Evolutionary conservation across 2,329 filamentous ascomycete species (phyloP).

Genomic region (Beauveria medogensis): DNA sequence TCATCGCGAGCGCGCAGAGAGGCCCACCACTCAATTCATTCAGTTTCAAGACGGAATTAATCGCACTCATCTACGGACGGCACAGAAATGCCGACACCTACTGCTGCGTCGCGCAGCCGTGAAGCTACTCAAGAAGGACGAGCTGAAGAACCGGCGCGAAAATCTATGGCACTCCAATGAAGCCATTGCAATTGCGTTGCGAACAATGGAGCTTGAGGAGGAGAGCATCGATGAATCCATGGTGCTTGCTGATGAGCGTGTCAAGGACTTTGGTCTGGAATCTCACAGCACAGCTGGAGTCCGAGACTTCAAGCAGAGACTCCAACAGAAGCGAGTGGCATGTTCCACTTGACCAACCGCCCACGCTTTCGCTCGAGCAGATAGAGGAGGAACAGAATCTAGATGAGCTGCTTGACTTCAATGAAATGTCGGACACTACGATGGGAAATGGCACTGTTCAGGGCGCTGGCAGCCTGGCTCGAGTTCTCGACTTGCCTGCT

Average conservation of each 20-base stretch:
- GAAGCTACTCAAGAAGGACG: slow-evolving; percentile 24
- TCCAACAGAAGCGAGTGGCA: not conserved
- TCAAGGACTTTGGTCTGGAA: not conserved
- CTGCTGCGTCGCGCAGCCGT: slow-evolving; percentile 31
- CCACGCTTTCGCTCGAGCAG: not conserved
- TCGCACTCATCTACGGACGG: slow-evolving; percentile 33
- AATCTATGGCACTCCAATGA: slow-evolving; percentile 31
- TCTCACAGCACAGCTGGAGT: not conserved
- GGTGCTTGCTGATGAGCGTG: not conserved
- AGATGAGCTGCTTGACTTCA: not conserved
- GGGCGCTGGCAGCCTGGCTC: not conserved
- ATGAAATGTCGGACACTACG: not conserved
- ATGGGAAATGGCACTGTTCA: not conserved
- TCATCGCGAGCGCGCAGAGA: slow-evolving; percentile 16
- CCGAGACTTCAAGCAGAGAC: not conserved
- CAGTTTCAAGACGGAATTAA: slow-evolving; percentile 34
- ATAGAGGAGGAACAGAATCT: not conserved
- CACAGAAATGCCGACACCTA: slow-evolving; percentile 33
- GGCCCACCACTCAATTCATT: slow-evolving; percentile 21
- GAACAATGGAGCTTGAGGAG: slow-evolving; percentile 31
- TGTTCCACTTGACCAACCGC: not conserved
- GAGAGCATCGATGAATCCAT: not conserved
- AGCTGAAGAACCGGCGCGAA: slow-evolving; percentile 27
- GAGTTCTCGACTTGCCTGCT: slow-evolving; percentile 1
- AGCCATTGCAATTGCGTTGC: slow-evolving; percentile 24